Base-by-base conservation (phyloP, 2,329 filamentous ascomycete genomes). In the Onygena corvina region DNA sequence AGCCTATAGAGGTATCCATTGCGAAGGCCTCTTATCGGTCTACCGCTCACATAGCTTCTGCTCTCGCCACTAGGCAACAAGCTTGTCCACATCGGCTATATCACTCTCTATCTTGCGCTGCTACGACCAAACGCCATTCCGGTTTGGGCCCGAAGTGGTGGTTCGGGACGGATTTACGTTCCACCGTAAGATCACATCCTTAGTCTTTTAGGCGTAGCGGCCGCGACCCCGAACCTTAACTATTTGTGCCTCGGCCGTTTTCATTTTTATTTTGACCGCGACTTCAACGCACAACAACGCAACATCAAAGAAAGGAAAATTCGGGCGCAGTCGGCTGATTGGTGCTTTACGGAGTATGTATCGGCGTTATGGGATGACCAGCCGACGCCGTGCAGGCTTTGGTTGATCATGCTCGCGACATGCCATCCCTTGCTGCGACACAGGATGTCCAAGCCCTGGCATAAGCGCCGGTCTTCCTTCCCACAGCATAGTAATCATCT, bases 1-100 rank as follows among this genome's bases (percentile, higher is more conserved):
- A 23, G 31, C 36, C 50, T 8, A 44, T 18, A 20, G 49, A 33
- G n/a, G 52, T 20, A 16, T 56, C 54, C 36, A 52, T 46, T n/a
- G 8, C 20, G 42, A 30, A 46, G 11, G 30, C 18, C 25, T 20
- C 9, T 7, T 31, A n/a, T 31, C 11, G 6, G 25, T 33, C 12
- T 30, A 3, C 2, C 14, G 11, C 16, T 33, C 27, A 33, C 42
- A 46, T 31, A 20, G 25, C 20, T 33, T n/a, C 25, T 23, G 31
- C 7, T 14, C 2, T 20, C 42, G 42, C 25, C 7, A 29, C 12
- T 14, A 9, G 27, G 25, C 18, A 11, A 21, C 42, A 27, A 31
- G 30, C 30, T 23, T 30, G 18, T 14, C 14, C 16, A 8, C 27
- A 21, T 18, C 12, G 20, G 14, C 21, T 42, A 25, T n/a, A n/a